Conservation (phyloP, 2,329 filamentous ascomycete species). For the Sporothrix mexicana region DNA sequence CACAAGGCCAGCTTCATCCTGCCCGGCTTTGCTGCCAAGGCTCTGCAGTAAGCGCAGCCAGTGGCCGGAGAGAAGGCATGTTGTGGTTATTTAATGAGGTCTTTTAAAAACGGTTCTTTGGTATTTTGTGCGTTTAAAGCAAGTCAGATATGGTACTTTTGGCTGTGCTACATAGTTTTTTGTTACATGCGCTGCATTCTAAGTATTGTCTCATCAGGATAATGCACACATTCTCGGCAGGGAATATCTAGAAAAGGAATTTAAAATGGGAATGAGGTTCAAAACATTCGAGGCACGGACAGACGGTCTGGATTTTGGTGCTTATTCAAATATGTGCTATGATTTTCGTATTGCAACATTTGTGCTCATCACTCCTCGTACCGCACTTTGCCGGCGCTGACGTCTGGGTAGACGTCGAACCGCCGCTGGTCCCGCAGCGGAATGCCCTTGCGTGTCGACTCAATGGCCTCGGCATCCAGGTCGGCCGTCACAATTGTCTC, state of each 20-base stretch:
- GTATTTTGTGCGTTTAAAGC: neutral
- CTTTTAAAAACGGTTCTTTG: neutral
- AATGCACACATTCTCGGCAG: neutral
- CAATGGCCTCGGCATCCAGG: slow-evolving; percentile 70
- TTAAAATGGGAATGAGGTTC: slow-evolving; percentile 5
- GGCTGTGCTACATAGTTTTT: slow-evolving; percentile 9
- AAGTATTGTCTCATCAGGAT: neutral
- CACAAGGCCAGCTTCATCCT: slow-evolving; percentile 94
- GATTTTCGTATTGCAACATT: neutral
- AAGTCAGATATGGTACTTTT: slow-evolving; percentile 21
- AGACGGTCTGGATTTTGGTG: neutral
- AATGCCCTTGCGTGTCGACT: slow-evolving; percentile 79
- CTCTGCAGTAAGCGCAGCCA: slow-evolving; percentile 56
- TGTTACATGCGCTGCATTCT: slow-evolving; percentile 30
- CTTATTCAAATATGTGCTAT: neutral
- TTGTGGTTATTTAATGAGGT: neutral
- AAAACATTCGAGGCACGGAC: neutral
- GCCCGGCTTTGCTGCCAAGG: slow-evolving; percentile 90
- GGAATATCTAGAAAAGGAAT: neutral
- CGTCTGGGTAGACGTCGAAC: slow-evolving; percentile 95
- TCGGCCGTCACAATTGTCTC: slow-evolving; percentile 79
- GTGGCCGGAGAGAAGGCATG: neutral
- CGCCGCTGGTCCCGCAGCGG: slow-evolving; percentile 83
- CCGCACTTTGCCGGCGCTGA: slow-evolving; percentile 66
- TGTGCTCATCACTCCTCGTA: slow-evolving; percentile 41